Base-by-base conservation (phyloP, 2,329 filamentous ascomycete genomes). In the Chrysosporium queenslandicum region DNA sequence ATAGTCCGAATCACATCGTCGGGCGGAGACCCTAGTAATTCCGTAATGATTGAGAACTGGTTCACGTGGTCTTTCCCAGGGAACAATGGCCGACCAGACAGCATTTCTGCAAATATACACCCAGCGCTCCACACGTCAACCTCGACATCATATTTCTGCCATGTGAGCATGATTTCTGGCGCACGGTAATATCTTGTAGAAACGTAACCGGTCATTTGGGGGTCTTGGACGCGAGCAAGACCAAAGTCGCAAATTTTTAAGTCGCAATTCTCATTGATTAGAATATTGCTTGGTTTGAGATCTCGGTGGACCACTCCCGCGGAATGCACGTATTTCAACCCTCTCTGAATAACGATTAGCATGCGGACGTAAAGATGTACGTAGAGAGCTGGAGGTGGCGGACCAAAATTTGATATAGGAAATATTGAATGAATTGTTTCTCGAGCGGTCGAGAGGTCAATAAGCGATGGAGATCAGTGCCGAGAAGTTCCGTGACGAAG, bases 391-490 rank as follows among this genome's bases (percentile, higher is more conserved):
- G 20, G 23, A 36, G n/a, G 59, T 39, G 56, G 69, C 85, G 64
- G 74, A 96, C 91, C 77, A 97, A 81, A 65, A 98, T 98, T 73
- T 98, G 92, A 72, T 98, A 98, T 56, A 98, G 80, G 70, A 98
- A 98, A 75, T 98, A 98, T 75, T 98, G 92, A 64, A 98, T 97
- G 71, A 98, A 98, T 71, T 98, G 92, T 75, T 95, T 97, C 78
- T 98, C 92, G 50, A 98, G 82, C 21, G 92, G 92, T 67, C 92
- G 79, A 45, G 92, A 97, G 47, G 91, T 97, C 62, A 98, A 81
- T 57, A 98, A 81, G 60, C 92, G 84, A 74, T 98, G 92, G 58
- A 98, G 78, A 71, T 98, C 92, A 65, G 92, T 98, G 54, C 92
- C 92, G 58, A 98, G 81, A 54, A 98, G 82, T 72, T 98, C 92